These are phyloP conservation scores for Erodium maritimum DNA, from an alignment of 345 rosid species.

Conservation along the genomic window DNA sequence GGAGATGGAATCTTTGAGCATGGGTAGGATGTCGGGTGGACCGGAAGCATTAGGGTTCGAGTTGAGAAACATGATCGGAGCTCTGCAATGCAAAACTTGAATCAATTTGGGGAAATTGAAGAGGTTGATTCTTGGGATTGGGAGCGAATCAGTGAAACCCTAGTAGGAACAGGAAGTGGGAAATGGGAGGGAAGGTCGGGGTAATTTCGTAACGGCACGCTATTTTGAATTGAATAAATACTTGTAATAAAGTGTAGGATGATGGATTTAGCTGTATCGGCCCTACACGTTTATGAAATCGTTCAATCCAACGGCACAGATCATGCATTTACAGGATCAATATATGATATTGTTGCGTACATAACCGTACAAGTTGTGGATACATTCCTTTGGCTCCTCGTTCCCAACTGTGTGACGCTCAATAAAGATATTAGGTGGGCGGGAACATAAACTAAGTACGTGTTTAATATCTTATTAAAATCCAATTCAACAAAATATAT, in stretches of 20 bases:
- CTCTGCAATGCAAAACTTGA: background rate
- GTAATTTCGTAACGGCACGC: background rate
- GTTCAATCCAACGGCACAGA: no score
- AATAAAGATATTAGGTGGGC: no score
- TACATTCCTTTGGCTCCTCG: no score
- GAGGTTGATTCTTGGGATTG: background rate
- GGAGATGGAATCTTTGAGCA: conserved; percentile 52
- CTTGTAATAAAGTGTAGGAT: background rate
- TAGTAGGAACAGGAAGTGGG: no score
- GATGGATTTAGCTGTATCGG: background rate
- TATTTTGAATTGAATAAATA: background rate
- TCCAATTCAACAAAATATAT: no score
- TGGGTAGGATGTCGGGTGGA: conserved; percentile 13
- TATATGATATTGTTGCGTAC: no score
- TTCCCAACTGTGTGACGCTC: no score
- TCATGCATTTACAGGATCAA: no score
- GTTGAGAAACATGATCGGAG: background rate
- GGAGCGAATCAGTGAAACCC: background rate
- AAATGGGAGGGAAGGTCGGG: background rate
- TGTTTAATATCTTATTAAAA: no score
- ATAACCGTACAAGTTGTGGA: no score
- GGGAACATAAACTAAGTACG: no score
- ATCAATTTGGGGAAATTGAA: background rate
- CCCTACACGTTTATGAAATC: background rate
- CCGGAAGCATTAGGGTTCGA: background rate